Percentiles rank a stretch among this genome's conserved stretches.
Conservation (phyloP, 352 stramenopile genomes). For the Phytophthora uliginosa region DNA sequence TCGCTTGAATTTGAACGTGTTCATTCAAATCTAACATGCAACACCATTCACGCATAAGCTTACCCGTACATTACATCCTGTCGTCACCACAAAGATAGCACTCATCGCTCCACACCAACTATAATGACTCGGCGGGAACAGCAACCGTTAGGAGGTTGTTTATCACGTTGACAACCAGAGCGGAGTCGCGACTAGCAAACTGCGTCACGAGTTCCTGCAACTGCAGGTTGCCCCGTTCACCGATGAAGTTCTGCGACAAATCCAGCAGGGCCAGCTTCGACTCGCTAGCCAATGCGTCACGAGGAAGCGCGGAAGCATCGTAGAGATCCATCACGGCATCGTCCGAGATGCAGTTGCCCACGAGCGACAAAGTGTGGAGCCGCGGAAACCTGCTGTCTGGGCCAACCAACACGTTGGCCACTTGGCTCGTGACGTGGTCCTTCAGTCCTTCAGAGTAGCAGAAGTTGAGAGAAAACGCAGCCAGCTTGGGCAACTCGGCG, state of each 20-base stretch:
- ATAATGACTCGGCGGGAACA: background rate
- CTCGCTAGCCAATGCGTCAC: background rate
- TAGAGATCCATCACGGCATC: conserved; percentile 51
- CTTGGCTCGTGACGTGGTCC: conserved; percentile 55
- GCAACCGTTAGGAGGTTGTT: conserved; percentile 44
- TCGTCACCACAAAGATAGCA: too few relatives aligned
- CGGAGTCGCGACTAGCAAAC: conserved; percentile 30
- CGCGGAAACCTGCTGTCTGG: conserved; percentile 40
- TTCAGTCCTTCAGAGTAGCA: conserved; percentile 63
- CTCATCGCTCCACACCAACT: conserved; percentile 3
- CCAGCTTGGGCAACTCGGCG: conserved; percentile 39
- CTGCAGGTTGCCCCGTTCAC: conserved; percentile 55
- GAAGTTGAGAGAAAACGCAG: conserved; percentile 44
- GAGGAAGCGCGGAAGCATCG: conserved; percentile 37
- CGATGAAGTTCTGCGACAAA: conserved; percentile 69
- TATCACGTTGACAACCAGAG: conserved; percentile 41
- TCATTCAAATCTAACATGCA: background rate
- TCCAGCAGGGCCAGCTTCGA: conserved; percentile 33
- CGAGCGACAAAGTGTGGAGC: conserved; percentile 47
- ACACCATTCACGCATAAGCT: background rate
- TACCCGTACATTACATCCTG: background rate
- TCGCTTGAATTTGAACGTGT: too few relatives aligned
- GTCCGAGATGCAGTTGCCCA: conserved; percentile 70
- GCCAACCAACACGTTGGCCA: conserved; percentile 43
- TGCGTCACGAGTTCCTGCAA: conserved; percentile 47